Conservation (phyloP, 2,329 filamentous ascomycete species). For the Aspergillus ochraceoroseus region DNA sequence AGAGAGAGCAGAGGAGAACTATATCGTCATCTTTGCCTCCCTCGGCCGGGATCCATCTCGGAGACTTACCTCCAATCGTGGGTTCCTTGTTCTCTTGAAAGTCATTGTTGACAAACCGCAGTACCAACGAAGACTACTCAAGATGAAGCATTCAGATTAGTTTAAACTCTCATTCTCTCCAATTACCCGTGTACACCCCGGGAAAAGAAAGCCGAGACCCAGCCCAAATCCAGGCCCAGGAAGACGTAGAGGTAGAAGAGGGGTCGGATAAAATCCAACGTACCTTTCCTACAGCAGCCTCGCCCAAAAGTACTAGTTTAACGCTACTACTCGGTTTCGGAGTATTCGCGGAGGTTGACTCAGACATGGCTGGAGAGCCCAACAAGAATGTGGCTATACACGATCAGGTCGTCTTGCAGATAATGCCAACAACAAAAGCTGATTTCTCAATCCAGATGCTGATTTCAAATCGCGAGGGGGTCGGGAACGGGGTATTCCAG, state of each 20-base stretch:
- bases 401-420: conserved; percentile 32
- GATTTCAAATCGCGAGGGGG: conserved; percentile 24
- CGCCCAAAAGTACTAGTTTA: conserved; percentile 95
- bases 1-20: not conserved
- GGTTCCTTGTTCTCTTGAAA: conserved; percentile 99
- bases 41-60: not conserved
- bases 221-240: too few species aligned
- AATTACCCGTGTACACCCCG: conserved; percentile 20
- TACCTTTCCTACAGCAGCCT: conserved; percentile 98
- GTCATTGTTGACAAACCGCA: conserved; percentile 99
- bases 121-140: conserved; percentile 81
- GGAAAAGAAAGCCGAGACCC: conserved; percentile 6
- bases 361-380: conserved; percentile 56
- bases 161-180: conserved; percentile 4
- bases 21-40: conserved; percentile 5
- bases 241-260: not conserved
- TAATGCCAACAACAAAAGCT: conserved; percentile 18
- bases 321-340: conserved; percentile 99
- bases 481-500: conserved; percentile 15
- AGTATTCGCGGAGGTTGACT: conserved; percentile 59
- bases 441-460: conserved; percentile 25
- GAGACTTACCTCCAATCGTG: conserved; percentile 79
- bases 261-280: conserved; percentile 16
- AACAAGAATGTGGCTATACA: conserved; percentile 15
- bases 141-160: conserved; percentile 18